Conservation (phyloP, 2,329 filamentous ascomycete species). For the Zymoseptoria ardabiliae region DNA sequence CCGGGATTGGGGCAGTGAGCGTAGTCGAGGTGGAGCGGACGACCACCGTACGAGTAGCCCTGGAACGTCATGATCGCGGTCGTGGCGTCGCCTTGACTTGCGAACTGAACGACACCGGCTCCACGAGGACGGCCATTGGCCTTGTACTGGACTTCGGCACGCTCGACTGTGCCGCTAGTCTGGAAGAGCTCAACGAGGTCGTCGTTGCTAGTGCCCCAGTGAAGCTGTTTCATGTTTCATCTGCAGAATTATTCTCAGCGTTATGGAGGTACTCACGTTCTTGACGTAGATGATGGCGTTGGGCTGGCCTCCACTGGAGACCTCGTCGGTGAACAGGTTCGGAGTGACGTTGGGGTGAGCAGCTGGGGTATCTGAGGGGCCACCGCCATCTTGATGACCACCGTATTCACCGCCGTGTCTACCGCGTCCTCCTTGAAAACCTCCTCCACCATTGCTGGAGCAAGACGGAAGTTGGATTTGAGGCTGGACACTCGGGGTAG, state of each 20-base stretch:
- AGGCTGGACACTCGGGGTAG: slow-evolving; percentile 12
- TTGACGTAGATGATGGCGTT: slow-evolving; percentile 86
- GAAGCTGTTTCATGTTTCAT: slow-evolving; percentile 55
- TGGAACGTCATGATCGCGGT: slow-evolving; percentile 96
- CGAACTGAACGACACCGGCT: slow-evolving; percentile 93
- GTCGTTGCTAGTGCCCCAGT: slow-evolving; percentile 98
- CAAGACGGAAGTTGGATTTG: too few species aligned
- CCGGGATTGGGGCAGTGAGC: slow-evolving; percentile 79
- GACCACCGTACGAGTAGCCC: slow-evolving; percentile 92
- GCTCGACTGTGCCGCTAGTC: slow-evolving; percentile 95
- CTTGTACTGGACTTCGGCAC: slow-evolving; percentile 97
- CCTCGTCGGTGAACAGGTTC: slow-evolving; percentile 90
- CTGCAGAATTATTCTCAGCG: slow-evolving; percentile 12
- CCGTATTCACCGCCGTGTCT: slow-evolving; percentile 40
- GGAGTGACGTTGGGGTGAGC: slow-evolving; percentile 44
- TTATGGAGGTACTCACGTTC: slow-evolving; percentile 61
- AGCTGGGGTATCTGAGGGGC: slow-evolving; percentile 43
- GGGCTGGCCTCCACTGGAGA: slow-evolving; percentile 76
- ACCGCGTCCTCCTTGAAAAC: slow-evolving; percentile 37
- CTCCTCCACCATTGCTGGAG: slow-evolving; percentile 30
- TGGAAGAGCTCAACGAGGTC: slow-evolving; percentile 94
- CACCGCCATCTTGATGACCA: slow-evolving; percentile 50
- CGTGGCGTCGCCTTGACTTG: slow-evolving; percentile 72
- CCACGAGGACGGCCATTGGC: slow-evolving; percentile 91
- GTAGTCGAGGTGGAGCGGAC: slow-evolving; percentile 84